These are phyloP conservation scores for Delphinella strobiligena DNA, from an alignment of 2,329 filamentous ascomycete genomes.

Conservation along the genomic window DNA sequence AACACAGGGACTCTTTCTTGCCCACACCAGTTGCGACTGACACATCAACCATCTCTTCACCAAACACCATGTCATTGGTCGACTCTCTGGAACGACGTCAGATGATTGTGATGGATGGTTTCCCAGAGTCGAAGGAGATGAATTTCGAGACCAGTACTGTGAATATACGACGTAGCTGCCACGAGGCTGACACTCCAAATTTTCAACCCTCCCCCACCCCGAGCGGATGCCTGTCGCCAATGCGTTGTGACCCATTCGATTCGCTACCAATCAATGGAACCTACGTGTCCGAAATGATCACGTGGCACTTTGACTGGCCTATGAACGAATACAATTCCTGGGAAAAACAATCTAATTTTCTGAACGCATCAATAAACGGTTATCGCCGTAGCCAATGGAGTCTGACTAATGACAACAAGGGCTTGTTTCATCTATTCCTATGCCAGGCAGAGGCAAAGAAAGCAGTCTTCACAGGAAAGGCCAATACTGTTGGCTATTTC, in stretches of 20 bases:
- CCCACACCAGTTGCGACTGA: too few relatives aligned
- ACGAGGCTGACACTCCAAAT: too few relatives aligned
- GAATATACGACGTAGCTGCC: too few relatives aligned
- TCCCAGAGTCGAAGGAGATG: too few relatives aligned
- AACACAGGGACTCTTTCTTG: too few relatives aligned
- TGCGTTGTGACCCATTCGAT: not conserved
- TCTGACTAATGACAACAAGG: not conserved
- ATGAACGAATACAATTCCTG: not conserved
- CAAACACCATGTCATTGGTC: too few relatives aligned
- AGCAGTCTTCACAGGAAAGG: not conserved
- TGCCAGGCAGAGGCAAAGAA: not conserved
- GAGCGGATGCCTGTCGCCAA: not conserved
- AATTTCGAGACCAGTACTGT: too few relatives aligned
- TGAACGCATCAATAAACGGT: not conserved
- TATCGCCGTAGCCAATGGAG: not conserved
- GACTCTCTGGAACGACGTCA: too few relatives aligned
- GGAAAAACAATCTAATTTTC: not conserved
- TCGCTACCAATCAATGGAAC: not conserved
- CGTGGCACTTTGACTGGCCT: not conserved
- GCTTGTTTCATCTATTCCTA: not conserved
- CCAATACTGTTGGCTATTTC: not conserved
- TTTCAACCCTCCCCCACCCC: too few relatives aligned
- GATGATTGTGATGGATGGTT: too few relatives aligned
- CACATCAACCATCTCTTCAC: too few relatives aligned
- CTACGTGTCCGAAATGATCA: not conserved